Evolutionary conservation across 1,139 yeast genomes (phyloP), one percentile per base, ranked within the genome.

Genomic region (Candida dubliniensis): DNA sequence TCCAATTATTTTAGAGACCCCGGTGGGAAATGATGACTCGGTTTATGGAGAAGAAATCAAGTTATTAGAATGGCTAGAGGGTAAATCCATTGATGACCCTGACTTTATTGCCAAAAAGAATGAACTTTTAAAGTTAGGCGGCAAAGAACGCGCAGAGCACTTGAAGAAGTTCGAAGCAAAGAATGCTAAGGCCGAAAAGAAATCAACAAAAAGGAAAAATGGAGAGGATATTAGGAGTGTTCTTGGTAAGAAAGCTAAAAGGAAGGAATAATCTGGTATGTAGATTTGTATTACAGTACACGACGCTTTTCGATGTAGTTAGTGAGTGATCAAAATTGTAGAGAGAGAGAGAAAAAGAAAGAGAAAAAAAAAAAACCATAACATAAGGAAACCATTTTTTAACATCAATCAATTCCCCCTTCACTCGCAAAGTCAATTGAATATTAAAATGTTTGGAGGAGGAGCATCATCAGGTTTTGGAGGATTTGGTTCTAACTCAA

Each of bases 1-100:
- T 1, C 98, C 99, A 1, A 77, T 91, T 34, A 73, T 95, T n/a
- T 71, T 93, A 47, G 99, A 93, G 58, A 91, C 98, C 0, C 99
- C 99, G 0, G 78, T 77, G 13, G 84, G 72, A 32, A 69, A 79
- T 41, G 80, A 82, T 51, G 82, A 81, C 26, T 64, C 68, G 2
- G 64, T 75, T 1, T 87, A 91, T 61, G 96, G 91, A 1, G 86
- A 84, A 40, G 99, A 93, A 61, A 85, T 95, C 49, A 84, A 87
- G 56, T 63, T 82, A 31, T 65, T 84, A 38, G 90, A 86, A 60
- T 86, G 87, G 88, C 66, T 84, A 43, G 74, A 74, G 34, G 93
- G 81, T 2, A 79, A 68, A 46, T 45, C 60, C 3, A 64, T 53
- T 1, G 82, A 78, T 37, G 90, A 87, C 50, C 57, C 64, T 14